Percentiles rank a stretch among this genome's conserved stretches.
Conservation (phyloP, 305 asterid genomes). For the Fraxinus floribunda region DNA sequence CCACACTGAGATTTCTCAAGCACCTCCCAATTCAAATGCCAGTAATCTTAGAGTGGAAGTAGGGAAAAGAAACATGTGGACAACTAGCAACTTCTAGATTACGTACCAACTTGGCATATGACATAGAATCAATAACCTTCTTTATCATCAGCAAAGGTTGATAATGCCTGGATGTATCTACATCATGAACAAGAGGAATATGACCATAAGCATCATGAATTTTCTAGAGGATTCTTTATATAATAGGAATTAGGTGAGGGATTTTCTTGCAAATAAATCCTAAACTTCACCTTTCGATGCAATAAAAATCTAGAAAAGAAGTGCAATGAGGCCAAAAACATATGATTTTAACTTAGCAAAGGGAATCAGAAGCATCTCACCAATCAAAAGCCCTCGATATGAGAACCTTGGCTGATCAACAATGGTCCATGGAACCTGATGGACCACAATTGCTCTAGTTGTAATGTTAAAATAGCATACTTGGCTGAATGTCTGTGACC, state of each 20-base stretch:
- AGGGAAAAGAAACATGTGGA: background rate
- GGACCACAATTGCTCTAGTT: constrained; percentile 56
- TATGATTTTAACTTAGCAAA: background rate
- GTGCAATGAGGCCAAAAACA: background rate
- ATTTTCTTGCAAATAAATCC: background rate
- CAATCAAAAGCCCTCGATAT: constrained; percentile 88
- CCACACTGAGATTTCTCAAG: background rate
- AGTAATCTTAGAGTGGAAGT: background rate
- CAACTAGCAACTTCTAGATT: background rate
- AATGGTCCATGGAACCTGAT: constrained; percentile 82
- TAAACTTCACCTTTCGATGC: background rate
- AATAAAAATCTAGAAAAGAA: background rate
- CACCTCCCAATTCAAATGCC: background rate
- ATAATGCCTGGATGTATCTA: constrained; percentile 94
- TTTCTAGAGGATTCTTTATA: background rate
- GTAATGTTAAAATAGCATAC: constrained; percentile 58
- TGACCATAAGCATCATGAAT: constrained; percentile 9
- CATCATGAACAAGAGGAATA: constrained; percentile 5
- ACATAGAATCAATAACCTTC: constrained; percentile 95
- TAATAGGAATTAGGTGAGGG: background rate
- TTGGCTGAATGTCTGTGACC: constrained; percentile 90
- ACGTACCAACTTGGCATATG: constrained; percentile 87
- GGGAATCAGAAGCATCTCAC: constrained; percentile 38
- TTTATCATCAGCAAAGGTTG: constrained; percentile 69
- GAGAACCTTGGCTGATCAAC: constrained; percentile 84